Base-by-base conservation (phyloP, 2,329 filamentous ascomycete species). In the Aspergillus pseudonomiae region DNA sequence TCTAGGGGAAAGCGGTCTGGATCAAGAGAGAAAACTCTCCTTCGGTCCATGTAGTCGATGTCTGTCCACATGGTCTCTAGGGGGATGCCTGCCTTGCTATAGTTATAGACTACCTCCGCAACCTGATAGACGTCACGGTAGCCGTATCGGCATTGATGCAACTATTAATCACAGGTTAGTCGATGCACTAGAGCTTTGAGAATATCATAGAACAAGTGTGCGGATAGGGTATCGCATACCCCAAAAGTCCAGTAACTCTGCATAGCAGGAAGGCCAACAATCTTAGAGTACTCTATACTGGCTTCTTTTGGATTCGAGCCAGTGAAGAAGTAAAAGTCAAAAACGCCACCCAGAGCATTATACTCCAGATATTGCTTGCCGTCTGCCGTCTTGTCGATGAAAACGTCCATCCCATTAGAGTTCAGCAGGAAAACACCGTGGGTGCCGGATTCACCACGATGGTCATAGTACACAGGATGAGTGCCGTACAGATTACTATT, bases 401-500 rank as follows among this genome's bases (percentile, higher is more conserved):
- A 89, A 74, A 94, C 83, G 64, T 94, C 90, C 88, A 93, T 93
- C 39, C 87, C 90, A 70, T 92, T 90, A 14, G 88, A 89, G 75
- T 91, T 92, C 67, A 91, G 77, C 28, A 92, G 79, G 73, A 92
- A 89, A 3, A 92, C 90, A 21, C 78, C 89, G 83, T 79, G 91
- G 74, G 64, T 89, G 78, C 71, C 87, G 79, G 60, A 73, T 30
- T 78, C 73, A 7, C 83, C 82, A 24, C 91, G 85, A 73, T 92
- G 88, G 63, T 93, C 91, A 67, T 89, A 87, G 78, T 93, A 93
- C n/a, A 93, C 80, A 0, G 91, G 90, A 67, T 93, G 91, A 57
- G 85, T 86, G 4, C 90, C 89, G 68, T 94, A 93, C 5, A 93
- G 75, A 69, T 93, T 93, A 21, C 84, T 81, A 1, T 85, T 85